Conservation (phyloP, 108 stramenopile species). For the Tribonema minus region DNA sequence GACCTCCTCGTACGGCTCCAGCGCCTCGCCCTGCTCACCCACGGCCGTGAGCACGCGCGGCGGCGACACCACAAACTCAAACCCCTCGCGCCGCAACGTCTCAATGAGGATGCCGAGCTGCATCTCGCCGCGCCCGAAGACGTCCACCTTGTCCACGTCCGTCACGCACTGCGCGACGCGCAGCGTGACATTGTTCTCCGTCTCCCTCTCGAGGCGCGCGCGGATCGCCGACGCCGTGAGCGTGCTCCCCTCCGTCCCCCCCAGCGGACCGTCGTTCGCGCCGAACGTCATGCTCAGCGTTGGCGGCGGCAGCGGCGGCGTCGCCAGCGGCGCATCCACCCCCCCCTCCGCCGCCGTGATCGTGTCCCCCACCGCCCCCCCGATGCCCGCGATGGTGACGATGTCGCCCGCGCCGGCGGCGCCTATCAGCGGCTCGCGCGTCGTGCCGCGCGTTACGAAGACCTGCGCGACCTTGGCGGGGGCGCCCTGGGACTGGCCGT, state of each 20-base stretch:
- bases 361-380: conserved; percentile 78
- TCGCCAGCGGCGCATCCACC: conserved; percentile 64
- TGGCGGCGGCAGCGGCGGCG: conserved; percentile 81
- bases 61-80: conserved; percentile 94
- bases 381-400: conserved; percentile 74
- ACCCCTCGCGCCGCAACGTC: conserved; percentile 98
- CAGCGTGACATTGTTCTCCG: conserved; percentile 92
- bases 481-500: conserved; percentile 4
- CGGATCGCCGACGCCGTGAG: conserved; percentile 78
- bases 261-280: conserved; percentile 94
- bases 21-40: conserved; percentile 68
- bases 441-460: conserved; percentile 30
- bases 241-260: conserved; percentile 92
- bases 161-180: conserved; percentile 71
- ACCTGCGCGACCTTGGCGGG: conserved; percentile 27
- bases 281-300: conserved; percentile 92
- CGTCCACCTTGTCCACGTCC: conserved; percentile 78
- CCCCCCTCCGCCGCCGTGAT: conserved; percentile 61
- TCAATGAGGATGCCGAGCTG: conserved; percentile 97
- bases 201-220: conserved; percentile 86
- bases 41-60: conserved; percentile 83
- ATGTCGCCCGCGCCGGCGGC: conserved; percentile 88
- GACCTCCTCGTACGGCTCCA: conserved; percentile 91
- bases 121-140: conserved; percentile 92
- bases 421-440: conserved; percentile 3